phyloP scores from a whole-genome alignment of 768 basidiomycete species.

The Leccinum fibrillosum region DNA sequence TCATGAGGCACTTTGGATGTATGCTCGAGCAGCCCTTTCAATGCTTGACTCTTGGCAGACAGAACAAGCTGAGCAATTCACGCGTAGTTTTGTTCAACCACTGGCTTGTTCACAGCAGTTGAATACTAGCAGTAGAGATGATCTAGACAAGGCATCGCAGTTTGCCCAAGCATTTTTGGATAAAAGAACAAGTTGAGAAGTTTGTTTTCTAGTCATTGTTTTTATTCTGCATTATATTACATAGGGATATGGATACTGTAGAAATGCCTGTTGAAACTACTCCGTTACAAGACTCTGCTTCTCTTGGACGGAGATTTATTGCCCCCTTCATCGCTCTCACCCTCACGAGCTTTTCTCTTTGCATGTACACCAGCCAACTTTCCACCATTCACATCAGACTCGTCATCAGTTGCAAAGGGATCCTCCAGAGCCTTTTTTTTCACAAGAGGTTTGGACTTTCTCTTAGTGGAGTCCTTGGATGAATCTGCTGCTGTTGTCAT shows the following conservation, averaged over 20 bases:
- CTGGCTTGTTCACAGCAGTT: constrained; percentile 1
- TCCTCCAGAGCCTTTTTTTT: constrained; percentile 44
- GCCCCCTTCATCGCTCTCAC: constrained; percentile 28
- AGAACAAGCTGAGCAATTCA: constrained; percentile 7
- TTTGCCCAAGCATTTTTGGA: constrained; percentile 13
- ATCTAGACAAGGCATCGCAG: background rate
- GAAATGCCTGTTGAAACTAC: background rate
- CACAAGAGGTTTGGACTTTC: constrained; percentile 41
- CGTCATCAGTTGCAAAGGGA: constrained; percentile 57
- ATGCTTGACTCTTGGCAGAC: background rate
- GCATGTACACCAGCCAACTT: constrained; percentile 5
- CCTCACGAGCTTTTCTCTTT: constrained; percentile 20
- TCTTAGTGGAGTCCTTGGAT: constrained; percentile 17
- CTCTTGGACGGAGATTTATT: constrained; percentile 36
- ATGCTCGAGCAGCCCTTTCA: constrained; percentile 21
- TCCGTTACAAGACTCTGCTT: constrained; percentile 24
- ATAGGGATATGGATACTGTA: background rate
- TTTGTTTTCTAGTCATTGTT: background rate
- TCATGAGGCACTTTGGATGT: constrained; percentile 66
- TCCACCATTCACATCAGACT: constrained; percentile 17
- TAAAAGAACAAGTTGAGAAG: background rate
- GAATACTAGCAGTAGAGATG: background rate
- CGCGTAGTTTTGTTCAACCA: constrained; percentile 16
- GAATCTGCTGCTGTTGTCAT: constrained; percentile 18
- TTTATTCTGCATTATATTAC: background rate